These are phyloP conservation scores for Sicyos baderoa DNA, from an alignment of 306 rosid genomes.

Conservation along the genomic window DNA sequence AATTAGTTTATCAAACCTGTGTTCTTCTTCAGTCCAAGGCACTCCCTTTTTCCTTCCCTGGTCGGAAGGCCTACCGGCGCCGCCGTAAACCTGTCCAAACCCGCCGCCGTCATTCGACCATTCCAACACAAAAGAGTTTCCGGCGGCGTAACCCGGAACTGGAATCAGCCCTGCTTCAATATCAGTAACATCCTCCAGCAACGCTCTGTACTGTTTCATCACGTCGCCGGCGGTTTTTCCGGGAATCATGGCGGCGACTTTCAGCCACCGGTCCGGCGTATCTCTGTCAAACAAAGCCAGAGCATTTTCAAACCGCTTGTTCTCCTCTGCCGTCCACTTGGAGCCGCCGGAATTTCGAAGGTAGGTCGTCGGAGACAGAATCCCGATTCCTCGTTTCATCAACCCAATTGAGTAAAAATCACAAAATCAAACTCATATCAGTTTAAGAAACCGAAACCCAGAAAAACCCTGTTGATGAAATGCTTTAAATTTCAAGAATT, in stretches of 20 bases:
- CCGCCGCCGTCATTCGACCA: not conserved
- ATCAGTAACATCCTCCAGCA: constrained; percentile 20
- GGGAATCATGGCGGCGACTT: constrained; percentile 21
- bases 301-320: constrained; percentile 22
- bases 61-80: constrained; percentile 8
- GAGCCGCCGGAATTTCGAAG: constrained; percentile 9
- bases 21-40: constrained; percentile 21
- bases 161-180: constrained; percentile 20
- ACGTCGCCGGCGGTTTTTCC: constrained; percentile 19
- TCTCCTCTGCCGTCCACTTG: constrained; percentile 19
- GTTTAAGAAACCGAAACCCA: constrained; percentile 31
- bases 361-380: constrained; percentile 10
- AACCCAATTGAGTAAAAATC: not conserved
- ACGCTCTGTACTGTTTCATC: constrained; percentile 19
- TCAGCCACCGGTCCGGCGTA: constrained; percentile 21
- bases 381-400: constrained; percentile 19
- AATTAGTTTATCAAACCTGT: constrained; percentile 7
- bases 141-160: not conserved
- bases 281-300: constrained; percentile 19
- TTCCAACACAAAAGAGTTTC: constrained; percentile 15
- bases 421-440: not conserved
- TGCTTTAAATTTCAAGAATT: constrained; percentile 32
- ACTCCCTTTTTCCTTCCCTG: constrained; percentile 22
- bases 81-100: not conserved
- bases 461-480: constrained; percentile 36